These are phyloP conservation scores for Nicotiana knightiana DNA, from an alignment of 257 asterid species.

Conservation along the genomic window DNA sequence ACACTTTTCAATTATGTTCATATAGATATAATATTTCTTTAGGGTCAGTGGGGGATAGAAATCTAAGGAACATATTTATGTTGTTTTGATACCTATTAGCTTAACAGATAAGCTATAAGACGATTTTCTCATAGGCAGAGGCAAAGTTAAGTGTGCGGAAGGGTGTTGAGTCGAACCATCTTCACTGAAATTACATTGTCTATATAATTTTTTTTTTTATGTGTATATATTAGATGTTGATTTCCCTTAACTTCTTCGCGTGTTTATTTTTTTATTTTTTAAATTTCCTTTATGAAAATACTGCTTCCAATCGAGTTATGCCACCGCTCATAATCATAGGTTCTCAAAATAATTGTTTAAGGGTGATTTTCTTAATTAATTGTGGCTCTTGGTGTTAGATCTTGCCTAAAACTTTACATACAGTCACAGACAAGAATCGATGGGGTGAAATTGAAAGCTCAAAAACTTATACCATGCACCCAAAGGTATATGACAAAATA, in stretches of 20 bases:
- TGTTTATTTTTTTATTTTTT: no score
- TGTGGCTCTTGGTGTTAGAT: constrained; percentile 14
- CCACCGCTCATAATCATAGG: no score
- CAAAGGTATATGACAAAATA: not conserved
- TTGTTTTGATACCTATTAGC: not conserved
- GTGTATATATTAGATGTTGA: no score
- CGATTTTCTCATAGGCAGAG: not conserved
- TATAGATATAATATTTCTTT: not conserved
- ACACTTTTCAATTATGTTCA: not conserved
- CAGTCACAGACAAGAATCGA: constrained; percentile 12
- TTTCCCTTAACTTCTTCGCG: no score
- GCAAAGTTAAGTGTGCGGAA: no score
- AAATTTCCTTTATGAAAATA: no score
- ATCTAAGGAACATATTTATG: not conserved
- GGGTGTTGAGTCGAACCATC: no score
- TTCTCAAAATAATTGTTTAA: not conserved
- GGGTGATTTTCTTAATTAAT: constrained; percentile 3
- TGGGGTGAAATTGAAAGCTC: not conserved
- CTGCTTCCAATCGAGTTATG: no score
- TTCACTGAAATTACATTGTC: no score
- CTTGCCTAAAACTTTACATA: constrained; percentile 16
- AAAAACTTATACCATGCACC: not conserved
- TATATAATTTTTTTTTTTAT: no score
- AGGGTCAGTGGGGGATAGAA: not conserved
- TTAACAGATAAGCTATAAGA: not conserved